phyloP scores from a whole-genome alignment of 2,329 filamentous ascomycete genomes.

The Periconia digitata region DNA sequence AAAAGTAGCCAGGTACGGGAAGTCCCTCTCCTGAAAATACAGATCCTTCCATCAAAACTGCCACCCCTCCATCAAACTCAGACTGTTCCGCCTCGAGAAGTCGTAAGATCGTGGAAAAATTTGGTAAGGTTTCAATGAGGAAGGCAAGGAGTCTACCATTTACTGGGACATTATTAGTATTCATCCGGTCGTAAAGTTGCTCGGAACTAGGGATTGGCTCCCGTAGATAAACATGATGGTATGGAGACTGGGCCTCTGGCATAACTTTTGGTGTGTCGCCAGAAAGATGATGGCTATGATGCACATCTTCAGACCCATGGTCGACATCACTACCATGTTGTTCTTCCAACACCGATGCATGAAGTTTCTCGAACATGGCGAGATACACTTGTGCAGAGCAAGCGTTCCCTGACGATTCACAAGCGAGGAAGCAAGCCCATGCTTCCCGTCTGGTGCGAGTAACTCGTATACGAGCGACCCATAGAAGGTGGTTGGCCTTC shows the following conservation, averaged over 20 bases:
- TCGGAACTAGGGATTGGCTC: conserved; percentile 61
- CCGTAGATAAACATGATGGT: conserved; percentile 67
- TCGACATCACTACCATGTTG: conserved; percentile 4
- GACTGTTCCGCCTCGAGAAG: conserved; percentile 20
- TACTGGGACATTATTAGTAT: conserved; percentile 51
- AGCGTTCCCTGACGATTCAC: conserved; percentile 47
- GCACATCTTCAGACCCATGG: no score
- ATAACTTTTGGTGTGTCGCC: conserved; percentile 62
- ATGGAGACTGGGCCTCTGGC: conserved; percentile 59
- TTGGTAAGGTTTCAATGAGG: conserved; percentile 50
- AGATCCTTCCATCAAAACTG: conserved; percentile 22
- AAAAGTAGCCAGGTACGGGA: conserved; percentile 25
- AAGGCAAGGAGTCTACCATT: conserved; percentile 55
- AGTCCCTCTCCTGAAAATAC: conserved; percentile 10
- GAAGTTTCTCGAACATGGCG: conserved; percentile 61
- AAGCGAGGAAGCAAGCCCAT: conserved; percentile 65
- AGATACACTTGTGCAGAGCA: conserved; percentile 51
- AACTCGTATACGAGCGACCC: conserved; percentile 60
- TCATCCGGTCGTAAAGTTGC: conserved; percentile 64
- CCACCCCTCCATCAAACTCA: conserved; percentile 23
- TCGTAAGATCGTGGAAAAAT: conserved; percentile 20
- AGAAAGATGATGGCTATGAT: conserved; percentile 44
- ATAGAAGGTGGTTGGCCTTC: conserved; percentile 42
- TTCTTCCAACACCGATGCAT: neutral
- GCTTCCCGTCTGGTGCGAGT: conserved; percentile 65